Percentiles rank a stretch among this genome's conserved stretches.
These are phyloP conservation scores for Phytopythium oedochilum DNA, from an alignment of 352 stramenopile species.

Conservation along the genomic window DNA sequence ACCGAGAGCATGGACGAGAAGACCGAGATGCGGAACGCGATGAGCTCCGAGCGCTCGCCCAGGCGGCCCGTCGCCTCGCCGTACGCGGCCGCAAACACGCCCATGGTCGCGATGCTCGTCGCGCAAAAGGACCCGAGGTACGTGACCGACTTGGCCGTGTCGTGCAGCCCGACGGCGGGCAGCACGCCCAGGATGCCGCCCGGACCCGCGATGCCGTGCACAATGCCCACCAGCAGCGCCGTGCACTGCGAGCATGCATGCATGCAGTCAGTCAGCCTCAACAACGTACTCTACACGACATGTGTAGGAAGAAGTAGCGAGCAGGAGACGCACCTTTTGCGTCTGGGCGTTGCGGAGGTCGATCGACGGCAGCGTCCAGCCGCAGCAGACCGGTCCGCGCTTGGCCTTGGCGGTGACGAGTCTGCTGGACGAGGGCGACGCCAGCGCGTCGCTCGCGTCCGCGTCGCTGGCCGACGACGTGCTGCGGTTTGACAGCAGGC, in stretches of 20 bases:
- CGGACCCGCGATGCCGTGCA: slow-evolving; percentile 86
- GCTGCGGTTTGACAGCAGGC: slow-evolving; percentile 31
- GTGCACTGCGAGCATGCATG: slow-evolving; percentile 34
- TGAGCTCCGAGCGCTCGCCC: slow-evolving; percentile 61
- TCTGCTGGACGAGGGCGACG: neutral
- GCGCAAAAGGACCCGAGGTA: slow-evolving; percentile 91
- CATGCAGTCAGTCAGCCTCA: slow-evolving; percentile 3
- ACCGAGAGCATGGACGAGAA: slow-evolving; percentile 85
- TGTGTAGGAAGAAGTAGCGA: too few relatives aligned
- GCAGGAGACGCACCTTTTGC: slow-evolving; percentile 49
- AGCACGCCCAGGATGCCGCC: slow-evolving; percentile 86
- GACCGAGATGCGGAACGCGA: slow-evolving; percentile 78
- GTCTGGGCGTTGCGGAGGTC: slow-evolving; percentile 71
- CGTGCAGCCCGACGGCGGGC: slow-evolving; percentile 84
- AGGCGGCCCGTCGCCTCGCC: slow-evolving; percentile 67
- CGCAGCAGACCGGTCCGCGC: slow-evolving; percentile 29
- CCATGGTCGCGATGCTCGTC: slow-evolving; percentile 89
- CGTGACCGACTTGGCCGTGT: slow-evolving; percentile 69
- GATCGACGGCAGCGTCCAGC: slow-evolving; percentile 37
- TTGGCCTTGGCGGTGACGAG: slow-evolving; percentile 13
- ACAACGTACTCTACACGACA: too few relatives aligned
- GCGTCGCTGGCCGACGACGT: slow-evolving; percentile 12
- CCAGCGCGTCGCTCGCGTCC: slow-evolving; percentile 6
- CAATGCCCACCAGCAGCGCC: slow-evolving; percentile 81
- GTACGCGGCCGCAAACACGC: slow-evolving; percentile 82